Percentiles rank a stretch among this genome's conserved stretches.
Evolutionary conservation across 306 rosid genomes (phyloP).

Genomic region (Senna siamea): DNA sequence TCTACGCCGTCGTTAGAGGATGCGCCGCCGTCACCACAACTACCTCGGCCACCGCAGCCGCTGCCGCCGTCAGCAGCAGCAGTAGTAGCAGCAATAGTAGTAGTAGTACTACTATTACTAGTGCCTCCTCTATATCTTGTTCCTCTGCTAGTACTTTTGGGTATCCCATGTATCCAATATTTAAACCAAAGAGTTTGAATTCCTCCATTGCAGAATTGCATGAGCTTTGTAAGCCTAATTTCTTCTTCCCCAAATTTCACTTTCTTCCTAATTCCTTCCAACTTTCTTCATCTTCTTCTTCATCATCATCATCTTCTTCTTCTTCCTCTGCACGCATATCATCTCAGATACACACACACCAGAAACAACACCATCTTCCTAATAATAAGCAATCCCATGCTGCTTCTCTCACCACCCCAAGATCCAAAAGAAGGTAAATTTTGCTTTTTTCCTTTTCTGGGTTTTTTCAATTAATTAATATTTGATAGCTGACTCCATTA

Average conservation of each 20-base stretch:
- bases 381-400: slow-evolving; percentile 43
- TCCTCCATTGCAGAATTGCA: slow-evolving; percentile 61
- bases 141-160: slow-evolving; percentile 9
- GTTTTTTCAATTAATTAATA: too few relatives aligned
- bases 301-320: slow-evolving; percentile 7
- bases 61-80: neutral
- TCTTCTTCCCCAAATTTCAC: slow-evolving; percentile 61
- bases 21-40: slow-evolving; percentile 39
- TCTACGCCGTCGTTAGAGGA: slow-evolving; percentile 72
- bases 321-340: slow-evolving; percentile 40
- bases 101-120: too few relatives aligned
- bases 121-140: neutral
- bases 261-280: neutral
- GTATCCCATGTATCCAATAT: neutral
- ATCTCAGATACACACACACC: slow-evolving; percentile 35
- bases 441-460: neutral
- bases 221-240: slow-evolving; percentile 75
- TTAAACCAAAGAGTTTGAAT: slow-evolving; percentile 36
- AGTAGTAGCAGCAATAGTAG: neutral
- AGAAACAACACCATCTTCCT: slow-evolving; percentile 44
- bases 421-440: slow-evolving; percentile 82
- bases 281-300: slow-evolving; percentile 34
- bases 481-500: too few relatives aligned
- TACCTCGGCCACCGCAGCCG: neutral
- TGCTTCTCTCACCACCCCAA: slow-evolving; percentile 49